These are phyloP conservation scores for Ustilago tritici DNA, from an alignment of 1,284 basidiomycete species.

Conservation along the genomic window DNA sequence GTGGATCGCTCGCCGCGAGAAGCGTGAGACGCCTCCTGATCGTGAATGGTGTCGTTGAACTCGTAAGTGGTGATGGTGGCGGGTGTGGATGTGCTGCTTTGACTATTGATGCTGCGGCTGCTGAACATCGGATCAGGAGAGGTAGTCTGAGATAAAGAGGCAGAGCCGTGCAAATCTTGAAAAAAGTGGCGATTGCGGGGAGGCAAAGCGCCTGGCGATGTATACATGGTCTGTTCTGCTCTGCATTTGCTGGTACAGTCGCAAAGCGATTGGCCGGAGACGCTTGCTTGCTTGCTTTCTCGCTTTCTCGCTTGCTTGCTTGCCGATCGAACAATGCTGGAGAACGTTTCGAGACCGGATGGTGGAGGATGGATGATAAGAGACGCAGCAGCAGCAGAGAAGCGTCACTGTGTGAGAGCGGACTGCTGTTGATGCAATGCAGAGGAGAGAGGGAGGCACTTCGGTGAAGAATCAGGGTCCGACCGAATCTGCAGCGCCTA, in stretches of 20 bases:
- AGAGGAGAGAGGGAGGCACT: constrained; percentile 11
- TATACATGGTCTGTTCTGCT: constrained; percentile 16
- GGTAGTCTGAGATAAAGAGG: constrained; percentile 23
- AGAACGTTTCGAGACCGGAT: constrained; percentile 1
- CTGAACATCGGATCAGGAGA: constrained; percentile 25
- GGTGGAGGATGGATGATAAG: constrained; percentile 15
- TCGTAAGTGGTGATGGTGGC: not conserved
- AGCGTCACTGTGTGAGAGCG: not conserved
- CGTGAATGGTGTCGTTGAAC: constrained; percentile 1
- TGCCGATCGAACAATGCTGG: not conserved
- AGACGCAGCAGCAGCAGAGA: constrained; percentile 13
- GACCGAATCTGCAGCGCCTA: constrained; percentile 24
- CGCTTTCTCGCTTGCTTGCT: not conserved
- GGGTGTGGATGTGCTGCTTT: constrained; percentile 10
- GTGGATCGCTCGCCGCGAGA: not conserved
- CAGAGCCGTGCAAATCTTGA: constrained; percentile 11
- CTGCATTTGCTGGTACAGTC: constrained; percentile 15
- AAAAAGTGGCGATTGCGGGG: constrained; percentile 12
- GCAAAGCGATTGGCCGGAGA: constrained; percentile 7
- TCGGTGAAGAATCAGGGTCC: constrained; percentile 42
- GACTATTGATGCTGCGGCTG: constrained; percentile 12
- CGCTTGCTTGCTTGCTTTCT: not conserved
- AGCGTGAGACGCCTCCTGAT: not conserved
- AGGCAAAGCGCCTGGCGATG: constrained; percentile 15
- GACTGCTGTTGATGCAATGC: not conserved